Conservation (phyloP, 2,329 filamentous ascomycete genomes). For the Aureobasidium sp. region DNA sequence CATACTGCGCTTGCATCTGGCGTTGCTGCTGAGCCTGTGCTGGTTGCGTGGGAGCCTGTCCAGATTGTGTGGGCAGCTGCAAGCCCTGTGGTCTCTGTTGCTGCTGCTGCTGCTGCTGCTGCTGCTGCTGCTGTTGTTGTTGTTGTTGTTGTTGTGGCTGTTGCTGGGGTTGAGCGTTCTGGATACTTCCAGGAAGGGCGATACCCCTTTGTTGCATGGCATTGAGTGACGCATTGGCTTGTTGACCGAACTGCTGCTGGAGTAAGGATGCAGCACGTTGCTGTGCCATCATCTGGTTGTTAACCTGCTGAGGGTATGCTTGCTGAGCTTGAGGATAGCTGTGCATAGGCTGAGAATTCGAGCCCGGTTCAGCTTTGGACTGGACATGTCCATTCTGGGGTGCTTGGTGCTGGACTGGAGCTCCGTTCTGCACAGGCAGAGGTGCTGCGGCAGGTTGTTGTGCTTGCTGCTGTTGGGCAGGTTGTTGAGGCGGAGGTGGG, state of each 20-base stretch:
- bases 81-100: constrained; percentile 29
- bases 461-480: constrained; percentile 24
- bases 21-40: constrained; percentile 33
- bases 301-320: constrained; percentile 28
- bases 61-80: constrained; percentile 27
- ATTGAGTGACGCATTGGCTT: constrained; percentile 60
- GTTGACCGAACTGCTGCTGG: constrained; percentile 53
- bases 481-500: constrained; percentile 37
- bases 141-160: constrained; percentile 11
- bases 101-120: constrained; percentile 19
- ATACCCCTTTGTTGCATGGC: constrained; percentile 43
- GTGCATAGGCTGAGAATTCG: constrained; percentile 19
- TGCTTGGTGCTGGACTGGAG: constrained; percentile 22
- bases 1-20: constrained; percentile 29
- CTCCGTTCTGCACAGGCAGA: constrained; percentile 35
- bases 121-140: constrained; percentile 22
- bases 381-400: constrained; percentile 23
- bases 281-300: constrained; percentile 43
- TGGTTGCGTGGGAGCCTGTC: constrained; percentile 15
- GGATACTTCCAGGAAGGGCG: constrained; percentile 16
- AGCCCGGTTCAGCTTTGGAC: constrained; percentile 48
- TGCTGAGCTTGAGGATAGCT: constrained; percentile 28
- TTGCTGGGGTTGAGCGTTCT: constrained; percentile 3
- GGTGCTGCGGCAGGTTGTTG: constrained; percentile 24
- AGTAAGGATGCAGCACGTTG: constrained; percentile 49